These are phyloP conservation scores for Geotrichum ghanense DNA, from an alignment of 805 yeast genomes.

Conservation along the genomic window DNA sequence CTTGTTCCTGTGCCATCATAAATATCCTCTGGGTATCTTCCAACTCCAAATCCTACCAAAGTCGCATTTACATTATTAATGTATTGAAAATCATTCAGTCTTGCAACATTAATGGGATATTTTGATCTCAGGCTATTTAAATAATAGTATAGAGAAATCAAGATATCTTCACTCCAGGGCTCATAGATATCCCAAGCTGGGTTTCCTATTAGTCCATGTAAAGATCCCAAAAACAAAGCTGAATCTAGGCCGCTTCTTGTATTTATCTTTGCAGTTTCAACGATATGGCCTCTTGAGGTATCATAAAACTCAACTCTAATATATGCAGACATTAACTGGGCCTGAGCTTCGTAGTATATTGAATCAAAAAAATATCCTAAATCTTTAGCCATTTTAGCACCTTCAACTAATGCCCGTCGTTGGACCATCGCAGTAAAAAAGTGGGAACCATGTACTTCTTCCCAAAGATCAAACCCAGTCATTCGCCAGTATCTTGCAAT, in stretches of 20 bases:
- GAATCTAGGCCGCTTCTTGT: slow-evolving; percentile 66
- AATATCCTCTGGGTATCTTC: slow-evolving; percentile 87
- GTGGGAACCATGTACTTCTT: slow-evolving; percentile 66
- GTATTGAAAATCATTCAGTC: slow-evolving; percentile 10
- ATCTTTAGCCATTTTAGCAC: slow-evolving; percentile 29
- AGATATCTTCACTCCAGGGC: slow-evolving; percentile 20
- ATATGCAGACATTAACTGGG: slow-evolving; percentile 6
- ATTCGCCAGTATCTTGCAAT: slow-evolving; percentile 49
- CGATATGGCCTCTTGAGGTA: slow-evolving; percentile 37
- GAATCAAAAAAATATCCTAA: slow-evolving; percentile 17
- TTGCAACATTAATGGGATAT: slow-evolving; percentile 55
- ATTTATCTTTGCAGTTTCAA: slow-evolving; percentile 54
- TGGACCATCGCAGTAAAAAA: slow-evolving; percentile 73
- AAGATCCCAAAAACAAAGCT: slow-evolving; percentile 50
- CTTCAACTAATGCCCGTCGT: slow-evolving; percentile 53
- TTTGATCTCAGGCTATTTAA: slow-evolving; percentile 58
- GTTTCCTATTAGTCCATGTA: slow-evolving; percentile 20
- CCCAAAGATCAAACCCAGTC: slow-evolving; percentile 86
- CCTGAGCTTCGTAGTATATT: slow-evolving; percentile 7
- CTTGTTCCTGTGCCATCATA: slow-evolving; percentile 64
- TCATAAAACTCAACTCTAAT: slow-evolving; percentile 12
- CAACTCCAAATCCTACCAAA: slow-evolving; percentile 53
- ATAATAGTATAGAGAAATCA: slow-evolving; percentile 42
- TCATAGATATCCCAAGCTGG: slow-evolving; percentile 13
- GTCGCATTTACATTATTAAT: slow-evolving; percentile 7